Evolutionary conservation across 108 stramenopile species (phyloP).

Genomic region (Pseudonitzschia delicatissima): DNA sequence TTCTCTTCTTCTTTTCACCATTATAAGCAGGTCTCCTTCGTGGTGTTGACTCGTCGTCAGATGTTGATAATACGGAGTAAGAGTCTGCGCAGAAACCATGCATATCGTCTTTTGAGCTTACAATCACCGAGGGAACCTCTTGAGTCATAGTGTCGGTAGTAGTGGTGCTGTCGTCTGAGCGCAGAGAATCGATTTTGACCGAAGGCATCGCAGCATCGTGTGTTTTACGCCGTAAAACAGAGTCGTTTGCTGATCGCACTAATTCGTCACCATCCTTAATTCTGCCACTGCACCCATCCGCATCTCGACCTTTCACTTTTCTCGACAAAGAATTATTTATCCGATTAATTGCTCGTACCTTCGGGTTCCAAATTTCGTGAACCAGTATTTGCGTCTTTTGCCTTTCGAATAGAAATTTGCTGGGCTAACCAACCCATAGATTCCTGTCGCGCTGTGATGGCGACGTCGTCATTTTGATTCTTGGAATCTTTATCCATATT

Average conservation of each 20-base stretch:
- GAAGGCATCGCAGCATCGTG: not conserved
- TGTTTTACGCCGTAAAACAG: not conserved
- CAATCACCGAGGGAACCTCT: not conserved
- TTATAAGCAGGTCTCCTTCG: not conserved
- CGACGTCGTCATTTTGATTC: not conserved
- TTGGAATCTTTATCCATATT: not conserved
- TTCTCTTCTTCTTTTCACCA: not conserved
- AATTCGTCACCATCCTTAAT: not conserved
- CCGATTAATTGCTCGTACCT: not conserved
- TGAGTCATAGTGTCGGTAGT: not conserved
- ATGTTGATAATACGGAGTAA: not conserved
- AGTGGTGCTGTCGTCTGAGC: not conserved
- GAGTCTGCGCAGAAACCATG: not conserved
- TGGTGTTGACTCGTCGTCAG: not conserved
- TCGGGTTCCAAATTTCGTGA: not conserved
- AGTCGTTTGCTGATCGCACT: not conserved
- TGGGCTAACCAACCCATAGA: conserved; percentile 1
- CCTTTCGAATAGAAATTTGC: not conserved
- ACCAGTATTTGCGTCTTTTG: not conserved
- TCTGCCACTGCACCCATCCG: not conserved
- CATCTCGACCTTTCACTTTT: not conserved
- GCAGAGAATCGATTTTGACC: not conserved
- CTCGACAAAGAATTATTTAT: not conserved
- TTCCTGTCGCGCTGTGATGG: not conserved
- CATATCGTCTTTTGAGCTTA: not conserved